phyloP scores from a whole-genome alignment of 2,329 filamentous ascomycete genomes.

The Cladobotryum mycophilum region DNA sequence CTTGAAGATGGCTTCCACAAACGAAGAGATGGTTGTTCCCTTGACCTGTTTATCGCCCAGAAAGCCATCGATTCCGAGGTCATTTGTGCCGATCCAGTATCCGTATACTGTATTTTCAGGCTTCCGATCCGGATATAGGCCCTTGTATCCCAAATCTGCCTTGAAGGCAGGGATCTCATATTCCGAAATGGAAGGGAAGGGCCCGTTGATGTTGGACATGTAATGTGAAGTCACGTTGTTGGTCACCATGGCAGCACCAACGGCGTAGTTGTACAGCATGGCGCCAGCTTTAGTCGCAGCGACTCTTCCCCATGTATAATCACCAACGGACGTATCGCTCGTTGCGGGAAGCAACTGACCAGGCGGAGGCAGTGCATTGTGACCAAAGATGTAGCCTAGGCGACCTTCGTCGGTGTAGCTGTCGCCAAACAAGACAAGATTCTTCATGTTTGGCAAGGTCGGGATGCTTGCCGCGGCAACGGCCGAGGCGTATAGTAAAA shows the following conservation, averaged over 20 bases:
- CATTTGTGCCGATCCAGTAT: constrained; percentile 79
- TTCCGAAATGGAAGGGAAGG: constrained; percentile 47
- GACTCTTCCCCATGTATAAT: constrained; percentile 62
- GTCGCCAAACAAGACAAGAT: constrained; percentile 65
- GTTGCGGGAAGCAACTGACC: constrained; percentile 43
- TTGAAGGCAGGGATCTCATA: constrained; percentile 55
- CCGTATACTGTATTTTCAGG: constrained; percentile 62
- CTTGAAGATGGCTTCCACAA: constrained; percentile 61
- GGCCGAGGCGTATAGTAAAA: constrained; percentile 1
- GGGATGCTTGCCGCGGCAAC: neutral
- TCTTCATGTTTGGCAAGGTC: constrained; percentile 26
- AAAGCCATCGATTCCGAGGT: constrained; percentile 61
- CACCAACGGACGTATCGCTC: constrained; percentile 55
- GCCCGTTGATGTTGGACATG: constrained; percentile 39
- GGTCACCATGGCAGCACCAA: constrained; percentile 65
- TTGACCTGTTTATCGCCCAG: constrained; percentile 56
- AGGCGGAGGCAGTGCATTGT: constrained; percentile 55
- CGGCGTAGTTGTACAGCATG: constrained; percentile 62
- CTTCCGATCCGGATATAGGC: constrained; percentile 36
- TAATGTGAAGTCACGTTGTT: constrained; percentile 47
- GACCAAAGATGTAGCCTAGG: constrained; percentile 56
- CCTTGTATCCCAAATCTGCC: constrained; percentile 37
- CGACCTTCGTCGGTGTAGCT: constrained; percentile 72
- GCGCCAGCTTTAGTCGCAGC: constrained; percentile 54
- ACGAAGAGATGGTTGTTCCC: constrained; percentile 56